phyloP scores from a whole-genome alignment of 2,329 filamentous ascomycete species.

The Xylaria sp. region DNA sequence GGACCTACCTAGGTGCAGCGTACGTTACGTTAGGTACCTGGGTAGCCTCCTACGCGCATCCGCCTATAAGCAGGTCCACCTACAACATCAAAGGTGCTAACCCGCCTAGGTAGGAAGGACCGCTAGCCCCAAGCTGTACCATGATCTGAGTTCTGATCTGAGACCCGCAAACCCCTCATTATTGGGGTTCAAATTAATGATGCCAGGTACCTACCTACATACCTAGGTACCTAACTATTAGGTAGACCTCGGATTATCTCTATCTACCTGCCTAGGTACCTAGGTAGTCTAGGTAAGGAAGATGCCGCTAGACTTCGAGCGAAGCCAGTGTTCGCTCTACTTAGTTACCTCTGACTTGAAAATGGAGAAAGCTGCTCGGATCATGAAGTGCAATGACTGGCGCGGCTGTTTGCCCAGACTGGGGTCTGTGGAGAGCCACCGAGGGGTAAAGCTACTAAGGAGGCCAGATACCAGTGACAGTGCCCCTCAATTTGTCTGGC shows the following conservation, averaged over 20 bases:
- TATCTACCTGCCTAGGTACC: neutral
- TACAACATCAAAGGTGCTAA: neutral
- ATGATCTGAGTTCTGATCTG: too few species aligned
- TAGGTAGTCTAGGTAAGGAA: neutral
- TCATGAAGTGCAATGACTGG: conserved; percentile 2
- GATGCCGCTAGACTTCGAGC: neutral
- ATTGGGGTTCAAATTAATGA: too few species aligned
- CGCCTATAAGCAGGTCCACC: too few species aligned
- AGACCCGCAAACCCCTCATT: too few species aligned
- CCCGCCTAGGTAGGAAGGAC: neutral
- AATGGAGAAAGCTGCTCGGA: neutral
- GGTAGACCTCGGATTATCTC: too few species aligned
- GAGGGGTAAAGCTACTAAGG: conserved; percentile 24
- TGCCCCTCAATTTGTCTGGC: conserved; percentile 36
- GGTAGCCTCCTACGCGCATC: too few species aligned
- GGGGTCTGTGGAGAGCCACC: conserved; percentile 6
- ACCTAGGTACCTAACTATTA: too few species aligned
- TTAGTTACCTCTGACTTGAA: neutral
- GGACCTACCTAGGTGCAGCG: too few species aligned
- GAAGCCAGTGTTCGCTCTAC: neutral
- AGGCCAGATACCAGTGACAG: conserved; percentile 15
- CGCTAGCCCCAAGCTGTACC: neutral
- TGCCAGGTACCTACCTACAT: too few species aligned
- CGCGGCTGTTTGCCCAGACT: conserved; percentile 23
- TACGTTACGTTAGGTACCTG: too few species aligned